Base-by-base conservation (phyloP, 2,329 filamentous ascomycete genomes). In the Corniculantispora saksenae region DNA sequence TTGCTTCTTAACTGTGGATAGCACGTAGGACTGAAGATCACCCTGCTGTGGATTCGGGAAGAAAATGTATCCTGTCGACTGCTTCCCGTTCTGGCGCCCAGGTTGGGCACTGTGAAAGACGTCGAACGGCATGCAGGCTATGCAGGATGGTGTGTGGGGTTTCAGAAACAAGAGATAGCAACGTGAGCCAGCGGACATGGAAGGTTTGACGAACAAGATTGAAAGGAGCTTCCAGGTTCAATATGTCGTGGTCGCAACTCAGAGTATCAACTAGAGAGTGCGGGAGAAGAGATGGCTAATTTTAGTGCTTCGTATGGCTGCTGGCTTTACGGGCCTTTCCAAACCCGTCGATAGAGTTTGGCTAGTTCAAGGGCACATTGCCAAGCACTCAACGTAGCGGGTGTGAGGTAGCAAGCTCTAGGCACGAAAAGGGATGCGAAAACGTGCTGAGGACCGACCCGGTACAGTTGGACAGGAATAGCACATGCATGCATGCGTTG, bases 401-500 rank as follows among this genome's bases (percentile, higher is more conserved):
- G 21, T 21, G 40, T 62, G 25, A 61, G 32, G 3, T 32, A 54
- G 3, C 17, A 38, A 17, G n/a, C 9, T 59, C 27, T 12, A 59
- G 40, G 40, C 25, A 60, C 7, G 3, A 50, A 15, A 12, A 48
- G 21, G 45, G 45, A 43, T 25, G 38, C 35, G 32, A 47, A 40
- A 59, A 59, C 38, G 50, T 62, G 48, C n/a, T 54, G 60, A 54
- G 60, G 60, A 62, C 60, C 50, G 60, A 47, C 10, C 60, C 50
- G n/a, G n/a, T n/a, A n/a, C n/a, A 48, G 38, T 35, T 32, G 29
- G 48, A 29, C 48, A 53, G 48, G 4, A 43, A 45, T 23, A 47
- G 50, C 40, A 38, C 3, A 12, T 32, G 32, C n/a, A 48, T 48
- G 45, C 25, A 29, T 43, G 23, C 53, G 15, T 15, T 35, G 27